Percentiles rank a stretch among this genome's conserved stretches.
Evolutionary conservation across 2,329 filamentous ascomycete genomes (phyloP).

Genomic region (Shiraia bambusicola): DNA sequence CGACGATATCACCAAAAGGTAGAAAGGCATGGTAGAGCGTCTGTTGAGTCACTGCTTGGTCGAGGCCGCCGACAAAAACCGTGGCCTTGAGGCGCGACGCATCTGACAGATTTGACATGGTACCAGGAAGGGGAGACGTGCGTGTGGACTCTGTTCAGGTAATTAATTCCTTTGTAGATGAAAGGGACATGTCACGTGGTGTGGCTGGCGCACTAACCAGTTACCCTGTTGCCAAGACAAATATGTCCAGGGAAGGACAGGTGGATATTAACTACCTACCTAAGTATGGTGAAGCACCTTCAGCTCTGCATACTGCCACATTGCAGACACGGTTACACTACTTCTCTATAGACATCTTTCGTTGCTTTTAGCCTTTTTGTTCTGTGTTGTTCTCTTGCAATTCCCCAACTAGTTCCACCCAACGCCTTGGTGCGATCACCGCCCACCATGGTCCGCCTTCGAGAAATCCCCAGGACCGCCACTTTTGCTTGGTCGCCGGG

Average conservation of each 20-base stretch:
- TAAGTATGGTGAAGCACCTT: conserved; percentile 29
- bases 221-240: conserved; percentile 14
- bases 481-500: conserved; percentile 96
- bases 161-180: too few relatives aligned
- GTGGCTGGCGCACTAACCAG: conserved; percentile 15
- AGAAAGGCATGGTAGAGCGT: conserved; percentile 89
- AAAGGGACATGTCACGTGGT: conserved; percentile 31
- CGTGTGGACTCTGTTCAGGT: conserved; percentile 5
- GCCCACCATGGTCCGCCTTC: conserved; percentile 82
- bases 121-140: conserved; percentile 1
- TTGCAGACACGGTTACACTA: conserved; percentile 19
- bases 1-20: conserved; percentile 92
- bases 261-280: too few relatives aligned
- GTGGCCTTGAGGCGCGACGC: conserved; percentile 83
- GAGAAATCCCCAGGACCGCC: conserved; percentile 94
- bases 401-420: conserved; percentile 24
- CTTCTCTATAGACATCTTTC: conserved; percentile 9
- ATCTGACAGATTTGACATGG: conserved; percentile 68
- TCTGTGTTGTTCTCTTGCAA: conserved; percentile 21
- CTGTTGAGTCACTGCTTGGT: conserved; percentile 71
- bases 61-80: conserved; percentile 86
- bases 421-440: conserved; percentile 34
- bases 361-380: conserved; percentile 11
- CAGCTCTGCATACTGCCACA: conserved; percentile 18
- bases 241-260: conserved; percentile 39